Evolutionary conservation across 495 filamentous ascomycete genomes (phyloP).

Genomic region (Letharia lupina): DNA sequence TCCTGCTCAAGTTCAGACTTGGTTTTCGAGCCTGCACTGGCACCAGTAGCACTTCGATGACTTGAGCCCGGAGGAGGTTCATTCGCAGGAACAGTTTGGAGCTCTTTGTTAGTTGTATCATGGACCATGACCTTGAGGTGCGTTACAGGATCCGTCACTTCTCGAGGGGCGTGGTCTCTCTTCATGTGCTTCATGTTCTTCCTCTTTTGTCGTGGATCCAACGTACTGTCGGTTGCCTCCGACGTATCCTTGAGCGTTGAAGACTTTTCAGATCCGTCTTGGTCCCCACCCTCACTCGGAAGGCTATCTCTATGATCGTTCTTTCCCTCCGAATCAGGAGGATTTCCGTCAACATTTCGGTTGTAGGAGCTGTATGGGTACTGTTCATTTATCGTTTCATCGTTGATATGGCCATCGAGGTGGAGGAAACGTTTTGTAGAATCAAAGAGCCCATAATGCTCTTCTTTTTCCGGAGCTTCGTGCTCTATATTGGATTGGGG

Average conservation of each 20-base stretch:
- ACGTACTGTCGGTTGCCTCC: conserved; percentile 36
- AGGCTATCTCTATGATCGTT: conserved; percentile 10
- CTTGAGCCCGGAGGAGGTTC: conserved; percentile 37
- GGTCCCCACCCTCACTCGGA: conserved; percentile 18
- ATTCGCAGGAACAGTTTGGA: conserved; percentile 48
- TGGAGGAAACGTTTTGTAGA: conserved; percentile 32
- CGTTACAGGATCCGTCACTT: conserved; percentile 67
- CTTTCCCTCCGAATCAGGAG: neutral
- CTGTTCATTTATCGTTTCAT: conserved; percentile 16
- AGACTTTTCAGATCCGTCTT: conserved; percentile 15
- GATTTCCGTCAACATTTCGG: conserved; percentile 14
- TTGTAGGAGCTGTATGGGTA: conserved; percentile 21
- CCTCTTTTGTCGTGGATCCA: conserved; percentile 49
- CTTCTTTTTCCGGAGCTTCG: conserved; percentile 31
- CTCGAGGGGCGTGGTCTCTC: conserved; percentile 45
- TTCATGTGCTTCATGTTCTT: conserved; percentile 52
- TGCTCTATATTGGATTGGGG: conserved; percentile 27
- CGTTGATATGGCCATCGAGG: conserved; percentile 32
- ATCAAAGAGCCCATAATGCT: conserved; percentile 30
- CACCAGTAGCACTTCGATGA: conserved; percentile 38
- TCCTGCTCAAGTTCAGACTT: conserved; percentile 40
- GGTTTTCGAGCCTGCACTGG: conserved; percentile 39
- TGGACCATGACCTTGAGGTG: conserved; percentile 57
- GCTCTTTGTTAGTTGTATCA: conserved; percentile 52
- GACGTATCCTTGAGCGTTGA: conserved; percentile 41